Evolutionary conservation across 768 basidiomycete genomes (phyloP), one percentile per base, ranked within the genome.

Genomic region (Naematelia aurantialba): DNA sequence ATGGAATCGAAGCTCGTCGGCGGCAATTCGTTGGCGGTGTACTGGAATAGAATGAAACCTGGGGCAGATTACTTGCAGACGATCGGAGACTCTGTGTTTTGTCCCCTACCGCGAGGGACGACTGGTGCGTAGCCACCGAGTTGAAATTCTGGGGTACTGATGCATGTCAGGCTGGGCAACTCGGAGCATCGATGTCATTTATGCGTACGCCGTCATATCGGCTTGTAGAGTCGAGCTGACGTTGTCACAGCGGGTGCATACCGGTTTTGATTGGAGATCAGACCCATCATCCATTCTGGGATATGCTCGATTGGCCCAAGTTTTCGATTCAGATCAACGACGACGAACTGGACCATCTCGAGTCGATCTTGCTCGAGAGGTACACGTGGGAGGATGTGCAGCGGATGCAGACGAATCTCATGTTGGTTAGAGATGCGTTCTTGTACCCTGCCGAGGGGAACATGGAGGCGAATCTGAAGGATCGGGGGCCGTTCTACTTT

Each of bases 191-290:
- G 77, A 79, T 45, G 73, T 73, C 17, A 73, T 79, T 45, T 78
- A 75, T 57, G 75, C 77, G 57, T 58, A 39, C 50, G 56, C 29
- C 25, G 5, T 21, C n/a, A n/a, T 21, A 5, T n/a, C 19, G 5
- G 24, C 45, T 25, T n/a, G 14, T 45, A 14, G 14, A n/a, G 55
- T 14, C 46, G 17, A 12, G 5, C 19, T n/a, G 45, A 13, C 5
- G 19, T n/a, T 52, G 24, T 2, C 34, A 8, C 49, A 58, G 57
- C 25, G 78, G 78, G 25, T 79, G 78, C 63, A 79, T 79, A 27
- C 77, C 78, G 14, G 75, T 77, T 14, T 65, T 77, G 50, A 63
- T 78, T 48, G 72, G 75, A 58, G 76, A 79, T 49, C 68, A 69
- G 17, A 70, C 74, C 12, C 64, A 73, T 49, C 68, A 68, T 63